Conservation (phyloP, 257 asterid genomes). For the Nicotiana knightiana region DNA sequence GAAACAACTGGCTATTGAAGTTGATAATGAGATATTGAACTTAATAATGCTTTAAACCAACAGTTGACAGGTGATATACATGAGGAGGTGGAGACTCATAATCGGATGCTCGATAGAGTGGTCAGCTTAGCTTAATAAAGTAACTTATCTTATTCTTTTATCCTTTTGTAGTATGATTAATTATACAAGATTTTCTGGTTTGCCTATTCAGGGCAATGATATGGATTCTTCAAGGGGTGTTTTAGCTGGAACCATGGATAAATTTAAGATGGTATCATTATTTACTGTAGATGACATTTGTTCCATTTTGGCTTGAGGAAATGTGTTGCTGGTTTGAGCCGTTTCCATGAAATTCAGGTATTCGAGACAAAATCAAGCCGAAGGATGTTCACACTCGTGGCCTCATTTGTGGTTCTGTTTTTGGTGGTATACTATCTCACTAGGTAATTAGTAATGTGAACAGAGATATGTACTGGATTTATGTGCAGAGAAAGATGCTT, state of each 20-base stretch:
- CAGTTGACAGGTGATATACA: constrained; percentile 88
- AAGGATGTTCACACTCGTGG: constrained; percentile 73
- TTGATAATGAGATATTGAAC: background rate
- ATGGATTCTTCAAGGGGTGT: constrained; percentile 94
- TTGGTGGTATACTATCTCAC: constrained; percentile 75
- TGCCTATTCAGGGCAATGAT: constrained; percentile 60
- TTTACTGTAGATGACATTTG: background rate
- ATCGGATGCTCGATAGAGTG: constrained; percentile 81
- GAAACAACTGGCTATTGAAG: background rate
- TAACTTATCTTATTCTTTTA: background rate
- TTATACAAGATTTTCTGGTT: background rate
- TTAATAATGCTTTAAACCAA: background rate
- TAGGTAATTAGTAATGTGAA: constrained; percentile 34
- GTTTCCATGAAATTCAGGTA: constrained; percentile 36
- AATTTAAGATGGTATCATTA: constrained; percentile 67
- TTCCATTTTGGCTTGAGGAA: too few relatives aligned
- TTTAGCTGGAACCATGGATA: constrained; percentile 89
- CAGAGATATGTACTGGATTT: background rate
- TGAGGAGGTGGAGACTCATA: constrained; percentile 85
- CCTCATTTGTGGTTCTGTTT: constrained; percentile 72
- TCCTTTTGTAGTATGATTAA: background rate
- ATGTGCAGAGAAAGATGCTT: background rate
- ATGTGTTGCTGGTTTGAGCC: background rate
- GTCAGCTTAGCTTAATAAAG: constrained; percentile 31
- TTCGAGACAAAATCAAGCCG: constrained; percentile 89